Evolutionary conservation across 495 filamentous ascomycete species (phyloP).

Genomic region (Clavariopsis aquatica): DNA sequence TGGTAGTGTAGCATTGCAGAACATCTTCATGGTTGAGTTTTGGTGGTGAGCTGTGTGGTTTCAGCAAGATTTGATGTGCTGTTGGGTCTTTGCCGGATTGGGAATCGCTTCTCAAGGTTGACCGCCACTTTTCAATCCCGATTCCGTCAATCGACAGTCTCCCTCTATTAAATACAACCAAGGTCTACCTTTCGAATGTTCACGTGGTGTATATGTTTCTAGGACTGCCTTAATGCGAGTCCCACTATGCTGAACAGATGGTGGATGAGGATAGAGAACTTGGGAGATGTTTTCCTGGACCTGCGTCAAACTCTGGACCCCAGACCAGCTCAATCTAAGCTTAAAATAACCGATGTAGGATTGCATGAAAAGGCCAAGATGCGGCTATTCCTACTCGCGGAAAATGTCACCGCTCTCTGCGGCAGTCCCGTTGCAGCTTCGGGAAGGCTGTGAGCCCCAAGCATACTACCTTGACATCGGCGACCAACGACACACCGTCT

Average conservation of each 20-base stretch:
- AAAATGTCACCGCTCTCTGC: neutral
- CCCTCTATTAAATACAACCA: neutral
- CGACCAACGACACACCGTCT: neutral
- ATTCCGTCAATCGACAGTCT: no score
- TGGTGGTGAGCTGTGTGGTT: neutral
- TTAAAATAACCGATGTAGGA: neutral
- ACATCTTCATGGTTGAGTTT: neutral
- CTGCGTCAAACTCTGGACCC: neutral
- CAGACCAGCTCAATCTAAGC: neutral
- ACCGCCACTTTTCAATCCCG: neutral
- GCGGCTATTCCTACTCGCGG: neutral
- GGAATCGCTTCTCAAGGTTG: neutral
- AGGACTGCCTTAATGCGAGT: no score
- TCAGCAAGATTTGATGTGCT: neutral
- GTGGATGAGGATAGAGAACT: no score
- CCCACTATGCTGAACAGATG: no score
- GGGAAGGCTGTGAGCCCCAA: neutral
- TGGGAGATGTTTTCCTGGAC: no score
- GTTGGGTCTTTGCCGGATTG: neutral
- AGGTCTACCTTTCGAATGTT: neutral
- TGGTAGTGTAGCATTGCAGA: neutral
- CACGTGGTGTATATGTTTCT: no score
- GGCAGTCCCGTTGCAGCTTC: neutral
- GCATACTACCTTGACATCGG: neutral
- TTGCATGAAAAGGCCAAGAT: neutral